Base-by-base conservation (phyloP, 2,329 filamentous ascomycete species). In the Verticillium klebahnii region DNA sequence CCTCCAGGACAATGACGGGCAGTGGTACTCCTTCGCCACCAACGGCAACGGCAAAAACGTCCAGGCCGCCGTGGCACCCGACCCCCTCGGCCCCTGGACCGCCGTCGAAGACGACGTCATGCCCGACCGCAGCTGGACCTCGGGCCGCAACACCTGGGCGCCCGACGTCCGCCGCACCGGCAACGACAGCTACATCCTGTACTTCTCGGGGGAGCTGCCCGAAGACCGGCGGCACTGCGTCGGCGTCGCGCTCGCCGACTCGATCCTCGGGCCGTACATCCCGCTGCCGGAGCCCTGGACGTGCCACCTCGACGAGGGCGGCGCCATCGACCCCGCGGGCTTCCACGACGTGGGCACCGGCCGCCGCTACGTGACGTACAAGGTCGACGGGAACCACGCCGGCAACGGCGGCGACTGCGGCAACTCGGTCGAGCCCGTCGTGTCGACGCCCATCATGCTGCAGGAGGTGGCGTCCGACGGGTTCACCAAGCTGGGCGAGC, bases 321-420 rank as follows among this genome's bases (percentile, higher is more conserved):
- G 87, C 37, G 82, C 85, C 19, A 89, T 90, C 67, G 88, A 90
- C 67, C 76, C 87, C 0, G 77, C 83, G 0, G 85, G 83, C 3
- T 89, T 88, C 72, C 67, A 74, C 12, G 87, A 90, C 68, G 69
- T 71, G 12, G 78, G 81, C 54, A 74, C 71, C 23, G 83, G 82
- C 34, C 78, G 71, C 36, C 79, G 81, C 6, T 90, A 88, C 69
- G 78, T 90, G 5, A 74, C 84, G 11, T 90, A 87, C 76, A 90
- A 90, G 71, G 76, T 89, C 31, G 87, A 90, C 71, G 87, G 87
- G 40, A 89, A 89, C 72, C 78, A 77, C 62, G 72, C 82, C 39
- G 75, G 75, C 4, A 61, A 71, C 52, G 75, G 75, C n/a, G 75
- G 77, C 59, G 78, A 80, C 63, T 82, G 79, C 63, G 71, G 73